Percentiles rank a stretch among this genome's conserved stretches.
These are phyloP conservation scores for Chamaenerion angustifolium DNA, from an alignment of 345 rosid genomes.

Conservation along the genomic window DNA sequence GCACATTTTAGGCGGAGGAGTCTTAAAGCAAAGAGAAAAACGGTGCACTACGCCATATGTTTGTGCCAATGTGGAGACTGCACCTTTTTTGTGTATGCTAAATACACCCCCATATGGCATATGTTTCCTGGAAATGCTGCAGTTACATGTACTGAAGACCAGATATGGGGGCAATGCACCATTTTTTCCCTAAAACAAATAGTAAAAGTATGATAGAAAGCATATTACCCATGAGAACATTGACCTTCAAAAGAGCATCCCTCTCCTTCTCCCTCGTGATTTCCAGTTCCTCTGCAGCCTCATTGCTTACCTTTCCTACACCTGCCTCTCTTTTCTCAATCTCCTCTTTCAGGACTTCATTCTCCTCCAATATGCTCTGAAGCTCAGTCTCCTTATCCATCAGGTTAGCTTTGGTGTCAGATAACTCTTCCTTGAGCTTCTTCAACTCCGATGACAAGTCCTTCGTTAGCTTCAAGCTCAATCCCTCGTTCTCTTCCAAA, in stretches of 20 bases:
- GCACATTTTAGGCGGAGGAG: too few relatives aligned
- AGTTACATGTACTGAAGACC: too few relatives aligned
- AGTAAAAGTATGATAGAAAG: too few relatives aligned
- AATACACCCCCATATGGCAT: too few relatives aligned
- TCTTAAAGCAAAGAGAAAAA: too few relatives aligned
- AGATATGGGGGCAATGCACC: too few relatives aligned
- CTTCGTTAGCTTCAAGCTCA: conserved; percentile 33
- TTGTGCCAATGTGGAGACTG: too few relatives aligned
- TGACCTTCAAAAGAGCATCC: conserved; percentile 58
- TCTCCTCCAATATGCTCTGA: conserved; percentile 50
- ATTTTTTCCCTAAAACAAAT: too few relatives aligned
- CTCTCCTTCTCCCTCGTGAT: conserved; percentile 33
- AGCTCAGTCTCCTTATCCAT: conserved; percentile 72
- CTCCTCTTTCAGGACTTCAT: conserved; percentile 46
- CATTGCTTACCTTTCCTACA: conserved; percentile 14
- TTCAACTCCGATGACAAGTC: conserved; percentile 28
- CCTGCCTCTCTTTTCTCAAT: conserved; percentile 34
- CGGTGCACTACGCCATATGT: too few relatives aligned
- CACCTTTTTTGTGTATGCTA: too few relatives aligned
- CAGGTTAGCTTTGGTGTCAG: conserved; percentile 46
- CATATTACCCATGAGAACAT: conserved; percentile 22
- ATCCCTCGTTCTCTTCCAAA: conserved; percentile 62
- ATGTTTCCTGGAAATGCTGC: too few relatives aligned
- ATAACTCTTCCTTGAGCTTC: conserved; percentile 29
- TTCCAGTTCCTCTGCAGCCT: conserved; percentile 21